Percentiles rank a stretch among this genome's conserved stretches.
phyloP scores from a whole-genome alignment of 2,329 filamentous ascomycete species.

The Xylaria sp. region DNA sequence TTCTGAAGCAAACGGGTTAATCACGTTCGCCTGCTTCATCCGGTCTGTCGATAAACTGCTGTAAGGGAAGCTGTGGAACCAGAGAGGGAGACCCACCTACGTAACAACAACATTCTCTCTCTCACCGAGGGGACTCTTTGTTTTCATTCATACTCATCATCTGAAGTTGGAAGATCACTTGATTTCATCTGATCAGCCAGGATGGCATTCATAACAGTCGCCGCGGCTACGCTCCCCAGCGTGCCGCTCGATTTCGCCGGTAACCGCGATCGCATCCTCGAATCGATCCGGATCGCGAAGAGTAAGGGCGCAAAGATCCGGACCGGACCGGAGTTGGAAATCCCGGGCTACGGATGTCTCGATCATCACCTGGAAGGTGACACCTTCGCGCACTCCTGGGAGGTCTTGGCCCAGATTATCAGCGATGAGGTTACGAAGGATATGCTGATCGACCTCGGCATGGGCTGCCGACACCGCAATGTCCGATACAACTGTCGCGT shows the following conservation, averaged over 20 bases:
- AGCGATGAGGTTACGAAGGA: slow-evolving; percentile 11
- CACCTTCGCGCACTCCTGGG: slow-evolving; percentile 14
- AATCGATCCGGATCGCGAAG: slow-evolving; percentile 58
- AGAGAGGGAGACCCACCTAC: no score
- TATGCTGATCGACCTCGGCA: slow-evolving; percentile 16
- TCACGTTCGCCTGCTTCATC: no score
- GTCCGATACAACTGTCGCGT: slow-evolving; percentile 16
- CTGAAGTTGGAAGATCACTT: no score
- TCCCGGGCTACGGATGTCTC: slow-evolving; percentile 8
- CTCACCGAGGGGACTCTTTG: no score
- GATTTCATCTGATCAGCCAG: background rate
- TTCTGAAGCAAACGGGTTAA: no score
- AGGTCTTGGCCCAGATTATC: slow-evolving; percentile 14
- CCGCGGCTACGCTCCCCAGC: slow-evolving; percentile 34
- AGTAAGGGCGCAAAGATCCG: slow-evolving; percentile 22
- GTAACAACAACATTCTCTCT: no score
- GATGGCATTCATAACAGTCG: slow-evolving; percentile 33
- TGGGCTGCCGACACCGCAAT: slow-evolving; percentile 10
- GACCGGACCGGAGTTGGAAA: slow-evolving; percentile 16
- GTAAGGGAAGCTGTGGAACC: no score
- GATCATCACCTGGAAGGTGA: slow-evolving; percentile 14
- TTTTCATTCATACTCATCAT: no score
- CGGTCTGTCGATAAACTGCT: no score
- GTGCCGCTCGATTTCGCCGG: slow-evolving; percentile 56
- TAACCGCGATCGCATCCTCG: slow-evolving; percentile 57